phyloP scores from a whole-genome alignment of 2,329 filamentous ascomycete species.

The Penicillium sp. region DNA sequence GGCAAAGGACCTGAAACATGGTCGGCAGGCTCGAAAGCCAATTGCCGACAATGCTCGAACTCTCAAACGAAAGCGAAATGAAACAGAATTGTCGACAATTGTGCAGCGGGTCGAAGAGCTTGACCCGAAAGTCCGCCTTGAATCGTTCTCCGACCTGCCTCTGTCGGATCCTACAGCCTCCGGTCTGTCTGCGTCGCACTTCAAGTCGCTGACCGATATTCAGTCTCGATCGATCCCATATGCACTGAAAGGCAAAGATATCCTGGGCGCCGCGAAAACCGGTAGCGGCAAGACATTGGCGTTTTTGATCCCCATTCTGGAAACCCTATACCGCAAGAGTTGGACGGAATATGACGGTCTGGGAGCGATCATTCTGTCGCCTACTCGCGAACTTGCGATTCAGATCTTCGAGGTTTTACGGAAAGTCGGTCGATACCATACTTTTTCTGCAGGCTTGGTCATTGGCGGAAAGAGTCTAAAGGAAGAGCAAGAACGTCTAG shows the following conservation, averaged over 20 bases:
- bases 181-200: conserved; percentile 82
- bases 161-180: conserved; percentile 74
- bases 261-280: conserved; percentile 92
- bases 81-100: conserved; percentile 42
- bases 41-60: conserved; percentile 24
- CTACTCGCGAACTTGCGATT: conserved; percentile 89
- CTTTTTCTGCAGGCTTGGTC: conserved; percentile 86
- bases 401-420: conserved; percentile 94
- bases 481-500: conserved; percentile 79
- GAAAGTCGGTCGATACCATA: conserved; percentile 83
- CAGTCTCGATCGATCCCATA: conserved; percentile 85
- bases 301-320: conserved; percentile 85
- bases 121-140: conserved; percentile 48
- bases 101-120: conserved; percentile 42
- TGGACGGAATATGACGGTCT: conserved; percentile 90
- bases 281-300: conserved; percentile 93
- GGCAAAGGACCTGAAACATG: conserved; percentile 15
- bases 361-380: conserved; percentile 87
- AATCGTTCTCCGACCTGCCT: conserved; percentile 77
- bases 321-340: conserved; percentile 82
- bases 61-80: conserved; percentile 46
- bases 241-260: conserved; percentile 78
- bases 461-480: conserved; percentile 90
- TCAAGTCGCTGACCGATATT: conserved; percentile 85
- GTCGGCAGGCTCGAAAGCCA: conserved; percentile 24